Conservation (phyloP, 805 yeast genomes). For the Phaffomyces opuntiae region DNA sequence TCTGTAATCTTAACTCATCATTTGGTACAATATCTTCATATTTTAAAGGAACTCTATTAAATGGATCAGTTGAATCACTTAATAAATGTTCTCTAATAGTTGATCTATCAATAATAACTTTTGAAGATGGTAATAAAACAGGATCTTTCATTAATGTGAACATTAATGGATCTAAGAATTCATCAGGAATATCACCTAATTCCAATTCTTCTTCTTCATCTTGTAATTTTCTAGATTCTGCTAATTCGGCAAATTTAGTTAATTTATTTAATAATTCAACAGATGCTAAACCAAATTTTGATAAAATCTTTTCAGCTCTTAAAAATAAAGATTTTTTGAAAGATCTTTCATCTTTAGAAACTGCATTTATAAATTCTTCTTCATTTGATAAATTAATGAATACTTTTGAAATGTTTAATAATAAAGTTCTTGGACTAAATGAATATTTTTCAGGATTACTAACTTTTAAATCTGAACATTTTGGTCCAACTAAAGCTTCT, state of each 20-base stretch:
- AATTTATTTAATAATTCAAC: conserved; percentile 46
- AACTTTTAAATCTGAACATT: conserved; percentile 83
- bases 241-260: conserved; percentile 52
- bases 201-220: conserved; percentile 84
- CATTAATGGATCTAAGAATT: conserved; percentile 95
- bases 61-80: conserved; percentile 96
- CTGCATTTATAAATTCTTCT: conserved; percentile 64
- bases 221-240: conserved; percentile 48
- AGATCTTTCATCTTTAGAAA: conserved; percentile 89
- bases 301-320: conserved; percentile 64
- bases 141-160: conserved; percentile 94
- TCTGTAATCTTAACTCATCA: conserved; percentile 55
- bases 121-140: conserved; percentile 85
- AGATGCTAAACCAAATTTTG: conserved; percentile 46
- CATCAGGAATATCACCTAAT: conserved; percentile 93
- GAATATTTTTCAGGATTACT: conserved; percentile 73
- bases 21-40: conserved; percentile 84
- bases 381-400: conserved; percentile 66
- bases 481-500: conserved; percentile 91
- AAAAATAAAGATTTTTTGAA: conserved; percentile 59
- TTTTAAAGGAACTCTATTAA: conserved; percentile 85
- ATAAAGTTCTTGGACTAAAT: conserved; percentile 71
- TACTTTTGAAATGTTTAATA: conserved; percentile 65
- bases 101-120: conserved; percentile 77
- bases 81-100: conserved; percentile 90